phyloP scores from a whole-genome alignment of 108 stramenopile species.

The Asterionellopsis glacialis region DNA sequence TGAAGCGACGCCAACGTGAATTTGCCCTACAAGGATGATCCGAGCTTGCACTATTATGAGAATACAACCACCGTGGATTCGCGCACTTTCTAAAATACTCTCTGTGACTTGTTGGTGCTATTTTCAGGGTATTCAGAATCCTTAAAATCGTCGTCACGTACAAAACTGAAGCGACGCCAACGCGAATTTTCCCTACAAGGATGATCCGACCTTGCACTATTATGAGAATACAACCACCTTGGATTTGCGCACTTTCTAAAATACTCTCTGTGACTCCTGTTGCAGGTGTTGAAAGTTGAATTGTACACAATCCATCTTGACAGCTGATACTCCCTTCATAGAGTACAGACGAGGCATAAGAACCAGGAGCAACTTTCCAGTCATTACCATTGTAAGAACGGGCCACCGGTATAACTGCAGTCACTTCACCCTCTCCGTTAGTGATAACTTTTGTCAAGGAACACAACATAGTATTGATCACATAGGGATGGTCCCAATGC shows the following conservation, averaged over 20 bases:
- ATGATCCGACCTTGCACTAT: not conserved
- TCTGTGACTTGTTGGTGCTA: no score
- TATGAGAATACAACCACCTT: not conserved
- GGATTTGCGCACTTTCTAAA: not conserved
- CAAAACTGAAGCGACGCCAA: not conserved
- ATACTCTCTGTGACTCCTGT: not conserved
- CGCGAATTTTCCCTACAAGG: slow-evolving; percentile 1
- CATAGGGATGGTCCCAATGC: no score
- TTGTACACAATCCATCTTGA: not conserved
- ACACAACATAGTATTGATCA: no score
- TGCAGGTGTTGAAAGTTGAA: not conserved
- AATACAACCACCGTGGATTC: no score
- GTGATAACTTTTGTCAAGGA: no score
- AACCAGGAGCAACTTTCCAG: not conserved
- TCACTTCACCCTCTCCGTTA: no score
- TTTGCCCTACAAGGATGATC: no score
- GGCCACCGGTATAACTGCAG: not conserved
- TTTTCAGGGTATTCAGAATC: no score
- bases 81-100: no score
- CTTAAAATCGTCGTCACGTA: no score
- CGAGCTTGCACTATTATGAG: no score
- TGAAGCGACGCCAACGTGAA: no score
- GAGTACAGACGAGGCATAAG: not conserved
- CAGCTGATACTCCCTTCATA: not conserved
- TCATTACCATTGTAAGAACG: not conserved